phyloP scores from a whole-genome alignment of 208 protist genomes.

The Trypanosoma mega region DNA sequence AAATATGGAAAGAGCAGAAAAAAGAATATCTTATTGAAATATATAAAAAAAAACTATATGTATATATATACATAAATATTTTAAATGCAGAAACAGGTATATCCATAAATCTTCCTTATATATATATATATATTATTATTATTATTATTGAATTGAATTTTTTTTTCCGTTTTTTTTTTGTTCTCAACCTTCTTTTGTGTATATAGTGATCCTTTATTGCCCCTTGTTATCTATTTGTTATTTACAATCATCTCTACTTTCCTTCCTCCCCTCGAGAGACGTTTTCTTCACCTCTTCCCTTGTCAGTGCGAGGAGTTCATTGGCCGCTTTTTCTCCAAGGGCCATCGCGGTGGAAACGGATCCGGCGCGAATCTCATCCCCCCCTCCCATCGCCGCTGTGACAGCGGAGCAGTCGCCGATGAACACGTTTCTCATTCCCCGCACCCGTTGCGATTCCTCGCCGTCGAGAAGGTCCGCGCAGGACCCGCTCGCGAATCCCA shows the following conservation, averaged over 20 bases:
- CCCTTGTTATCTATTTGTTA: background rate
- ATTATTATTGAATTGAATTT: background rate
- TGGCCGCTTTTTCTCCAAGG: conserved; percentile 41
- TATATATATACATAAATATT: background rate
- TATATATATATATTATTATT: background rate
- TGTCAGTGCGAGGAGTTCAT: conserved; percentile 16
- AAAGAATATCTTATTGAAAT: too few species aligned
- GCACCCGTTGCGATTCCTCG: conserved; percentile 26
- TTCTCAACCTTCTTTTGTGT: conserved; percentile 17
- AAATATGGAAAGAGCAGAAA: too few species aligned
- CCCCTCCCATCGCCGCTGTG: conserved; percentile 28
- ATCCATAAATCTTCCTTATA: background rate
- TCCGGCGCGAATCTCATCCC: conserved; percentile 45
- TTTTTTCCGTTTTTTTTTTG: background rate
- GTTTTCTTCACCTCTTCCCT: background rate
- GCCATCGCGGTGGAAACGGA: conserved; percentile 58
- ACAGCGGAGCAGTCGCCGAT: conserved; percentile 77
- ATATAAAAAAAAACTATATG: background rate
- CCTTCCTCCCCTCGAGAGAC: background rate
- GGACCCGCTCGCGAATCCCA: conserved; percentile 74
- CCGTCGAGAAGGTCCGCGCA: conserved; percentile 41
- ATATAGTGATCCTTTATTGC: too few species aligned
- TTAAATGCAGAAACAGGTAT: background rate
- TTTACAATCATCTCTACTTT: background rate
- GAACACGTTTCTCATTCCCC: conserved; percentile 41